A percentile compares a stretch with the other conserved stretches of the same genome.
Evolutionary conservation across 176 grass and related monocot genomes (phyloP).

Genomic region (Avena insularis): DNA sequence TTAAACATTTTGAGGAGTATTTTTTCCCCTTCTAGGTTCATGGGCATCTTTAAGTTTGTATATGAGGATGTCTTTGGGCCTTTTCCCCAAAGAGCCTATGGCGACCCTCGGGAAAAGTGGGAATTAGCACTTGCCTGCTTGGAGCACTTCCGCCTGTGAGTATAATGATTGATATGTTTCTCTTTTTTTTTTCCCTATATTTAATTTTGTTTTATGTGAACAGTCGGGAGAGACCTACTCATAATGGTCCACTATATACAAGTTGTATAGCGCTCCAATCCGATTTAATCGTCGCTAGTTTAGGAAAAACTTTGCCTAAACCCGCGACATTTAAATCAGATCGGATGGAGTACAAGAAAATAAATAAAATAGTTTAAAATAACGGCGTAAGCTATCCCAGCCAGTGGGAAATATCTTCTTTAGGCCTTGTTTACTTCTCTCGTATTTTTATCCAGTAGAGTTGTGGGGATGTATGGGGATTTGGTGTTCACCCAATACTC

Average conservation of each 20-base stretch:
- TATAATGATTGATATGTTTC: constrained; percentile 10
- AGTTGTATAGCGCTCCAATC: background rate
- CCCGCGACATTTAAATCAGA: too few species aligned
- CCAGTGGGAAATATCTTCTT: background rate
- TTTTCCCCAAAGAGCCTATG: constrained; percentile 95
- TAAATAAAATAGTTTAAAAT: background rate
- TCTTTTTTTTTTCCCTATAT: background rate
- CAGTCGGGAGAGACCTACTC: background rate
- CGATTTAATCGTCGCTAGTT: too few species aligned
- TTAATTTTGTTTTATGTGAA: constrained; percentile 1
- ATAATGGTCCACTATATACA: background rate
- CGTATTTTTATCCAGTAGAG: too few species aligned
- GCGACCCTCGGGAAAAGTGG: constrained; percentile 89
- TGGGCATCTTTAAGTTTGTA: constrained; percentile 96
- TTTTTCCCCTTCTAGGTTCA: constrained; percentile 59
- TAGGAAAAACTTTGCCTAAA: too few species aligned
- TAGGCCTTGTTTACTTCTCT: too few species aligned
- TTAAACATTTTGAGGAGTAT: constrained; percentile 24
- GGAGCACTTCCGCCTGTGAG: constrained; percentile 90
- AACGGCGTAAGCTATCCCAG: constrained; percentile 8
- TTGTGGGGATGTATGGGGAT: too few species aligned
- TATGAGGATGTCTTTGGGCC: constrained; percentile 94
- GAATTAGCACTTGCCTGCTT: constrained; percentile 89
- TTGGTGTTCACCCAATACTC: too few species aligned
- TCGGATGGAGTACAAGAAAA: background rate